A percentile compares a stretch with the other conserved stretches of the same genome.
phyloP scores from a whole-genome alignment of 2,329 filamentous ascomycete genomes.

The Venturiaceae sp. region DNA sequence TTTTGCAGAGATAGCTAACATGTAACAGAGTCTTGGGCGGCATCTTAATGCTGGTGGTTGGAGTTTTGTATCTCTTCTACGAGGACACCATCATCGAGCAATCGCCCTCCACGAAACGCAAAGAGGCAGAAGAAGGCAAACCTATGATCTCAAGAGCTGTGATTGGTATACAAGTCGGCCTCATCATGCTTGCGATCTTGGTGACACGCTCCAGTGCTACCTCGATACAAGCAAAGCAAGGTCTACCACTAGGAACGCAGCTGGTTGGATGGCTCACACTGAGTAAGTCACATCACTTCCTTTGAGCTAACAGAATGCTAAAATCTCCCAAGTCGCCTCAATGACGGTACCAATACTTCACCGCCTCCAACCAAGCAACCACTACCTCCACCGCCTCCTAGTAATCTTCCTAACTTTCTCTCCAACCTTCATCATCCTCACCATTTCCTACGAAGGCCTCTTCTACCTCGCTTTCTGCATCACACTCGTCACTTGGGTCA shows the following conservation, averaged over 20 bases:
- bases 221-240: slow-evolving; percentile 75
- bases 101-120: slow-evolving; percentile 22
- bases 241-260: slow-evolving; percentile 80
- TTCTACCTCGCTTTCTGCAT: slow-evolving; percentile 89
- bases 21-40: slow-evolving; percentile 59
- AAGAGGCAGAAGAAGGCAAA: slow-evolving; percentile 18
- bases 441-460: slow-evolving; percentile 92
- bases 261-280: slow-evolving; percentile 75
- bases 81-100: slow-evolving; percentile 53
- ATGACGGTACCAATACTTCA: slow-evolving; percentile 75
- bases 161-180: slow-evolving; percentile 64
- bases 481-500: slow-evolving; percentile 78
- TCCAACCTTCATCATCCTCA: slow-evolving; percentile 88
- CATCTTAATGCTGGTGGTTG: slow-evolving; percentile 64
- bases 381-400: slow-evolving; percentile 83
- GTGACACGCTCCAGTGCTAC: slow-evolving; percentile 81
- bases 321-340: slow-evolving; percentile 49
- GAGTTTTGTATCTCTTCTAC: slow-evolving; percentile 68
- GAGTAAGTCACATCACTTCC: slow-evolving; percentile 37
- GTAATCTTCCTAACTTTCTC: slow-evolving; percentile 89
- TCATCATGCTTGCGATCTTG: slow-evolving; percentile 70
- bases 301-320: slow-evolving; percentile 8
- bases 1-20: background rate
- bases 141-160: slow-evolving; percentile 48
- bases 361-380: slow-evolving; percentile 65